phyloP scores from a whole-genome alignment of 2,329 filamentous ascomycete species.

The Talaromyces albobiverticillius region DNA sequence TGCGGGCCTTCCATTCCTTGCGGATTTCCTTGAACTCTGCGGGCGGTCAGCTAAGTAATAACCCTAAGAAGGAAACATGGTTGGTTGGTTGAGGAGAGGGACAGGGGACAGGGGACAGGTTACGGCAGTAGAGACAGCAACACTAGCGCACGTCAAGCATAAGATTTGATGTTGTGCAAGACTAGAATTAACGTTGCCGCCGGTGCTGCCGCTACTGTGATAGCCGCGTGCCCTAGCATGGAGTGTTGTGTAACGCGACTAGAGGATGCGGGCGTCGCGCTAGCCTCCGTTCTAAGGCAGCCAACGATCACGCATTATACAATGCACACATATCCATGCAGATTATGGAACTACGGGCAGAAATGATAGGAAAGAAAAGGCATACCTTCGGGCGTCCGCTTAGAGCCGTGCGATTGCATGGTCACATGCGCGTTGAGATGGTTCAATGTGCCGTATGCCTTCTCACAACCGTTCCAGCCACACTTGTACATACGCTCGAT shows the following conservation, averaged over 20 bases:
- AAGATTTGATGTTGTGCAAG: slow-evolving; percentile 17
- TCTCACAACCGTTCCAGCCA: slow-evolving; percentile 97
- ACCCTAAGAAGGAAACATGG: too few relatives aligned
- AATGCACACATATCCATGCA: not conserved
- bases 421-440: slow-evolving; percentile 97
- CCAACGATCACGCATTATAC: slow-evolving; percentile 22
- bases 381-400: slow-evolving; percentile 96
- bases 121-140: too few relatives aligned
- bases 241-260: slow-evolving; percentile 49
- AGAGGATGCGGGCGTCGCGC: slow-evolving; percentile 35
- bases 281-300: slow-evolving; percentile 36
- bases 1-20: slow-evolving; percentile 98
- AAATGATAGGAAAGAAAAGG: slow-evolving; percentile 18
- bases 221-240: slow-evolving; percentile 48
- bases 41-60: too few relatives aligned
- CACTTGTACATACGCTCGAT: slow-evolving; percentile 99
- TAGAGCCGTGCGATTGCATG: slow-evolving; percentile 94
- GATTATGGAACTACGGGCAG: not conserved
- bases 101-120: too few relatives aligned
- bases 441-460: slow-evolving; percentile 96
- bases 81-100: too few relatives aligned
- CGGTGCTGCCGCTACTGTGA: slow-evolving; percentile 52
- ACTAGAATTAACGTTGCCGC: slow-evolving; percentile 45
- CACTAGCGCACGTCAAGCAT: not conserved
- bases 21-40: slow-evolving; percentile 98